Base-by-base conservation (phyloP, 2,329 filamentous ascomycete species). In the Hirsutella thompsonii region DNA sequence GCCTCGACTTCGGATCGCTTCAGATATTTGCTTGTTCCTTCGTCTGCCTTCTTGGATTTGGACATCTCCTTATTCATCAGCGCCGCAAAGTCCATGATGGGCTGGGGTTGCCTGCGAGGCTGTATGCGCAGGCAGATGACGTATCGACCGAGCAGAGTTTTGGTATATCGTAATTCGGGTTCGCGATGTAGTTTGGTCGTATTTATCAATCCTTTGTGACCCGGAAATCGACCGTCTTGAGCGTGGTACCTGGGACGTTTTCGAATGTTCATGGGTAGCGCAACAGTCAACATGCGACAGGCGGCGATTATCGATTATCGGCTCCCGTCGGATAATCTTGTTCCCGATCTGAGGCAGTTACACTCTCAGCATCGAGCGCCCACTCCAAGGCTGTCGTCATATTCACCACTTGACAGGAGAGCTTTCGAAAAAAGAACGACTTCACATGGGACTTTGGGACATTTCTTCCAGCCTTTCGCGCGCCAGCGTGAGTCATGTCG, bases 51-150 rank as follows among this genome's bases (percentile, higher is more conserved):
- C 60, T 86, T 86, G 50, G 81, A 72, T 61, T 92, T 93, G 54
- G 84, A 78, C 55, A 98, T 92, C 63, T 94, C 88, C 57, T 87
- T 83, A 54, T 84, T 79, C 86, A 98, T 94, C 37, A 98, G 69
- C 29, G 87, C 77, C 46, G 88, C 88, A 68, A 98, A 98, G 63
- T 98, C 89, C 92, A 98, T 98, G 50, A 46, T 69, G 5, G 11
- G 19, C 19, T 3, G 9, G 20, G 9, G 11, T 26, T 29, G 46
- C 20, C 30, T 8, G 29, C 29, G 20, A n/a, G n/a, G n/a, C n/a
- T n/a, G n/a, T n/a, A n/a, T n/a, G n/a, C n/a, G n/a, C n/a, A n/a
- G n/a, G n/a, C n/a, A n/a, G n/a, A n/a, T n/a, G n/a, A n/a, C n/a
- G n/a, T n/a, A n/a, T n/a, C n/a, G n/a, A n/a, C n/a, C n/a, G n/a